phyloP scores from a whole-genome alignment of 192 early-diverging fungal species.

The Umbelopsis vinacea region DNA sequence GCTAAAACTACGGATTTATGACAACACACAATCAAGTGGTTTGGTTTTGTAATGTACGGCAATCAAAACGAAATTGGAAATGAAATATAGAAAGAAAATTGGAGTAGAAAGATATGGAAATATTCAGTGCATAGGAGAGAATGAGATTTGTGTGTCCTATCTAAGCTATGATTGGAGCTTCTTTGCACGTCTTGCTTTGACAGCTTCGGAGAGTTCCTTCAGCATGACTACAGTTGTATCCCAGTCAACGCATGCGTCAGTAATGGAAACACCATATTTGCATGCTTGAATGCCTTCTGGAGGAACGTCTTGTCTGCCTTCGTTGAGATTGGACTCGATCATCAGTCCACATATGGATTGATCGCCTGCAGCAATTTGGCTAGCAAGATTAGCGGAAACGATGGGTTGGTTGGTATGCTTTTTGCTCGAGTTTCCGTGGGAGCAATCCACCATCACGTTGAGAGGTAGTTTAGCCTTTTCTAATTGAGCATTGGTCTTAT shows the following conservation, averaged over 20 bases:
- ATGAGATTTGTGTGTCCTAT: not conserved
- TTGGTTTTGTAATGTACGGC: too few relatives aligned
- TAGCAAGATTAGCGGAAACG: constrained; percentile 68
- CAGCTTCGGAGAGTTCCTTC: constrained; percentile 75
- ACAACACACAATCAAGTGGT: too few relatives aligned
- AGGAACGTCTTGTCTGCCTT: constrained; percentile 87
- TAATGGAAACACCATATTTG: constrained; percentile 89
- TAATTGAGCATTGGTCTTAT: constrained; percentile 62
- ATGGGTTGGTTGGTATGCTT: constrained; percentile 85
- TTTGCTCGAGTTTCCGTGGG: constrained; percentile 92
- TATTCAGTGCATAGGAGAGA: too few relatives aligned
- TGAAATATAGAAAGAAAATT: too few relatives aligned
- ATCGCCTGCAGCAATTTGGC: constrained; percentile 77
- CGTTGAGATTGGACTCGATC: constrained; percentile 90
- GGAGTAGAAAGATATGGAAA: too few relatives aligned
- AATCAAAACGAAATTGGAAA: too few relatives aligned
- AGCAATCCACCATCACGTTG: constrained; percentile 94
- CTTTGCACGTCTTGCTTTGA: constrained; percentile 56
- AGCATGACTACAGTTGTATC: constrained; percentile 80
- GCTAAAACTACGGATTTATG: too few relatives aligned
- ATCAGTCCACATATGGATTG: constrained; percentile 81
- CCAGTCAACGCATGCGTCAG: constrained; percentile 93
- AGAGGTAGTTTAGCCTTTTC: constrained; percentile 65
- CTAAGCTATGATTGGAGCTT: not conserved
- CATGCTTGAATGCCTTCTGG: constrained; percentile 63